Evolutionary conservation across 192 early-diverging fungal genomes (phyloP).

Genomic region (Mortierella antarctica): DNA sequence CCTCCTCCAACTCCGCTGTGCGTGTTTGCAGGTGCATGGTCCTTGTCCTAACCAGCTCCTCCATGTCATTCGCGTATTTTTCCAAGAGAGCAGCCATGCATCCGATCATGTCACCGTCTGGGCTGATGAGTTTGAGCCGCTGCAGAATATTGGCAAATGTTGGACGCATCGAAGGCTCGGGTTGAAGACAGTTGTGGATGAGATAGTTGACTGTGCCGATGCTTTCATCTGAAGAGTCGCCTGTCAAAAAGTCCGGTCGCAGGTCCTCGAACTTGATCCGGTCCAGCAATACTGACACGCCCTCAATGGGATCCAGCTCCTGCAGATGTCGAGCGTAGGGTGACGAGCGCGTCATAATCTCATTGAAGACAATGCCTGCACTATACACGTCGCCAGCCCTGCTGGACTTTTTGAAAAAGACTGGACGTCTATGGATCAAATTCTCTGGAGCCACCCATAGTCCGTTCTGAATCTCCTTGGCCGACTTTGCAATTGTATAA

Average conservation of each 20-base stretch:
- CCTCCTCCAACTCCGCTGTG: constrained; percentile 56
- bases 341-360: constrained; percentile 55
- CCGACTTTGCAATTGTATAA: constrained; percentile 2
- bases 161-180: constrained; percentile 26
- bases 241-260: constrained; percentile 43
- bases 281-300: constrained; percentile 13
- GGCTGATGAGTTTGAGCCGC: constrained; percentile 38
- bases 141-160: constrained; percentile 35
- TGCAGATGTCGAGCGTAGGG: constrained; percentile 47
- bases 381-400: constrained; percentile 30
- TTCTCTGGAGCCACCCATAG: constrained; percentile 47
- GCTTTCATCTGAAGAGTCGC: constrained; percentile 43
- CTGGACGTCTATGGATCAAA: constrained; percentile 4
- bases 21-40: constrained; percentile 56
- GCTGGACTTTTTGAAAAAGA: constrained; percentile 12
- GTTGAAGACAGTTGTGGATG: constrained; percentile 41
- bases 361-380: constrained; percentile 59
- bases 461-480: constrained; percentile 34
- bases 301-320: constrained; percentile 9
- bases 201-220: constrained; percentile 45
- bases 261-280: constrained; percentile 35
- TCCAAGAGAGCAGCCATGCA: constrained; percentile 57
- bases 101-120: constrained; percentile 55
- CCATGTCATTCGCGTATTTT: constrained; percentile 60
- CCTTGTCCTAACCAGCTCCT: constrained; percentile 52